A percentile compares a stretch with the other conserved stretches of the same genome.
Evolutionary conservation across 805 yeast genomes (phyloP).

Genomic region (Wickerhamomyces rabaulensis): DNA sequence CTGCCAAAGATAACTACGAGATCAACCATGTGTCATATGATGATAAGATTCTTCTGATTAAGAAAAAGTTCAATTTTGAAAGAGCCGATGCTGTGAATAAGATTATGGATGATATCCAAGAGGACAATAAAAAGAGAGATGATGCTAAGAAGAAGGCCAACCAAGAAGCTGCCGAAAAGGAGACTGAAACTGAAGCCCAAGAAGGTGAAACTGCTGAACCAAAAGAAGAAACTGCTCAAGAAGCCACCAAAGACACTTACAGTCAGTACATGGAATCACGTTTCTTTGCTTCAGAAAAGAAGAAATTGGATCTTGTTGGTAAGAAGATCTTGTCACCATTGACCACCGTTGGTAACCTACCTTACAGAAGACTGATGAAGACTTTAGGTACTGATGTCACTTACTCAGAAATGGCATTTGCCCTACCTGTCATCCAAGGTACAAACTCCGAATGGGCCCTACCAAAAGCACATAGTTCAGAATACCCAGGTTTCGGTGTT

Average conservation of each 20-base stretch:
- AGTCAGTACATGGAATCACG: constrained; percentile 71
- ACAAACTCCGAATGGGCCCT: constrained; percentile 96
- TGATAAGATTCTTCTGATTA: constrained; percentile 27
- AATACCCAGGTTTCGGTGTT: constrained; percentile 85
- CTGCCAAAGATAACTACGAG: constrained; percentile 42
- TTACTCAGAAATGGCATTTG: constrained; percentile 91
- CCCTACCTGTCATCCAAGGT: constrained; percentile 83
- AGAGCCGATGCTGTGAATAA: constrained; percentile 53
- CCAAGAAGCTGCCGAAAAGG: constrained; percentile 25
- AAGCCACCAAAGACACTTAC: constrained; percentile 30
- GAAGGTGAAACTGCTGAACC: constrained; percentile 10
- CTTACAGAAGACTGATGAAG: constrained; percentile 90
- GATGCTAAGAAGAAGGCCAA: constrained; percentile 29
- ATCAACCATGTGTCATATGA: constrained; percentile 54
- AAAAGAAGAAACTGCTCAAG: constrained; percentile 8
- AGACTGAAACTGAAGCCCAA: constrained; percentile 13
- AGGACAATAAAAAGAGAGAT: constrained; percentile 31
- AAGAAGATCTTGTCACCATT: constrained; percentile 92
- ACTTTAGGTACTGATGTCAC: constrained; percentile 89
- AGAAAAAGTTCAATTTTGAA: constrained; percentile 55
- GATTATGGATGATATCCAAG: constrained; percentile 56
- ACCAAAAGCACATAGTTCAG: constrained; percentile 80
- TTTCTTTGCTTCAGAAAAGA: constrained; percentile 77
- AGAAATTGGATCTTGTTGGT: constrained; percentile 54
- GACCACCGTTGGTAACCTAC: constrained; percentile 96